Conservation (phyloP, 108 stramenopile genomes). For the Skeletonema grethae region DNA sequence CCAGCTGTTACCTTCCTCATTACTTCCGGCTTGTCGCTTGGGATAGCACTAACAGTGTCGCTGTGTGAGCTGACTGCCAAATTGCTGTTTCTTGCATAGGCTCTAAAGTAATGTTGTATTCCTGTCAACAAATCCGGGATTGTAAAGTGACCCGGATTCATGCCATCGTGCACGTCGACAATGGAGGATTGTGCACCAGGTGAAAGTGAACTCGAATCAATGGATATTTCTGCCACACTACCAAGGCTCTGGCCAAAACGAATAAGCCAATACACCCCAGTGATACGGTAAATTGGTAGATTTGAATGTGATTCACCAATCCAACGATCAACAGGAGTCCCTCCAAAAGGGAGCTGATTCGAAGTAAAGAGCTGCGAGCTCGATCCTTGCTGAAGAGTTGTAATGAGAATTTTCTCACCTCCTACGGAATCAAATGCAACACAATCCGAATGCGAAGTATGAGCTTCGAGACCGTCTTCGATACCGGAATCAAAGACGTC, state of each 20-base stretch:
- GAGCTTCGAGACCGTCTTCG: constrained; percentile 25
- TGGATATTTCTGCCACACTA: constrained; percentile 27
- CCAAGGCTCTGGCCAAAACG: constrained; percentile 60
- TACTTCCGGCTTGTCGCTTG: constrained; percentile 48
- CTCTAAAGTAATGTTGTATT: constrained; percentile 58
- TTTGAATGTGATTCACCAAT: constrained; percentile 26
- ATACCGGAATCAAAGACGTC: constrained; percentile 31
- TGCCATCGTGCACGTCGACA: constrained; percentile 27
- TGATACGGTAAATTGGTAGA: constrained; percentile 59
- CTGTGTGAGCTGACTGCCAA: constrained; percentile 56
- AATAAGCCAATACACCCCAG: constrained; percentile 59
- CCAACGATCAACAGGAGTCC: constrained; percentile 20
- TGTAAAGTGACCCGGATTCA: constrained; percentile 47
- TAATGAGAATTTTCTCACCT: constrained; percentile 29
- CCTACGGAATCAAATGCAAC: constrained; percentile 24
- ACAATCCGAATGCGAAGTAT: constrained; percentile 41
- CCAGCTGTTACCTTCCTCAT: constrained; percentile 41
- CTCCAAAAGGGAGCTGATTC: constrained; percentile 35
- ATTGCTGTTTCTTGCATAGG: constrained; percentile 30
- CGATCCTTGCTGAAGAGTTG: constrained; percentile 19
- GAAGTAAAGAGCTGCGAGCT: constrained; percentile 21
- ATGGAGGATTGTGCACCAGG: constrained; percentile 18
- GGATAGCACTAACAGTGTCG: constrained; percentile 42
- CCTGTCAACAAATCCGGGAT: constrained; percentile 52
- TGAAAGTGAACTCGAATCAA: constrained; percentile 19